Conservation (phyloP, 495 filamentous ascomycete genomes). For the Aspergillus nidulans region DNA sequence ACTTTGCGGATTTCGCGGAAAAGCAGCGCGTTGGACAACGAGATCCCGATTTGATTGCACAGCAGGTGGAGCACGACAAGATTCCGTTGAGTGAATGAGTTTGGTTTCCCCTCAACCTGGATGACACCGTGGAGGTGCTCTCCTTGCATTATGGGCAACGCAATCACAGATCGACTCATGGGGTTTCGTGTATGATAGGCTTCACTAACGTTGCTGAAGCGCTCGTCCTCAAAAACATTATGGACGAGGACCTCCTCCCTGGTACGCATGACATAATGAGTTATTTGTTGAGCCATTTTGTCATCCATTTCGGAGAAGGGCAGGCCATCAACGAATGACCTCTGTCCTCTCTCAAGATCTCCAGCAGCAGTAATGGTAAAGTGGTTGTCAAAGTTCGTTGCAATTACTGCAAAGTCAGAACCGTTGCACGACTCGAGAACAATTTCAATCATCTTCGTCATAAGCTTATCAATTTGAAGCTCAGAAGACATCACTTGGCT, state of each 20-base stretch:
- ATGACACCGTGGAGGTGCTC: slow-evolving; percentile 75
- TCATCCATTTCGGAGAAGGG: slow-evolving; percentile 59
- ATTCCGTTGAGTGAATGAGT: slow-evolving; percentile 84
- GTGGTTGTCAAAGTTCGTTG: slow-evolving; percentile 64
- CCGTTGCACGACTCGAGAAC: slow-evolving; percentile 82
- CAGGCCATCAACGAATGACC: slow-evolving; percentile 53
- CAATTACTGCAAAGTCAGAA: slow-evolving; percentile 74
- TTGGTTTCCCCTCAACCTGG: slow-evolving; percentile 79
- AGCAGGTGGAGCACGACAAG: slow-evolving; percentile 80
- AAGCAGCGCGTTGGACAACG: slow-evolving; percentile 78
- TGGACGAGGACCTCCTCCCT: slow-evolving; percentile 78
- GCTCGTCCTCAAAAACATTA: slow-evolving; percentile 77
- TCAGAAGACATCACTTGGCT: slow-evolving; percentile 90
- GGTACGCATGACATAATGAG: slow-evolving; percentile 79
- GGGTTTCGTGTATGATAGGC: slow-evolving; percentile 65
- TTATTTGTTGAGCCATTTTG: slow-evolving; percentile 71
- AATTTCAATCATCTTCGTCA: slow-evolving; percentile 87
- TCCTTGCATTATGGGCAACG: slow-evolving; percentile 78
- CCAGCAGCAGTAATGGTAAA: slow-evolving; percentile 79
- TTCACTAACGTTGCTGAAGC: slow-evolving; percentile 77
- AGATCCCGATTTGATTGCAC: slow-evolving; percentile 86
- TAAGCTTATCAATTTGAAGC: slow-evolving; percentile 73
- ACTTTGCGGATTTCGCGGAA: slow-evolving; percentile 79
- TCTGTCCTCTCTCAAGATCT: slow-evolving; percentile 58
- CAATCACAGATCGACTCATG: slow-evolving; percentile 72